A percentile compares a stretch with the other conserved stretches of the same genome.
phyloP scores from a whole-genome alignment of 148 eudicot genomes.

The Limonium bicolor region DNA sequence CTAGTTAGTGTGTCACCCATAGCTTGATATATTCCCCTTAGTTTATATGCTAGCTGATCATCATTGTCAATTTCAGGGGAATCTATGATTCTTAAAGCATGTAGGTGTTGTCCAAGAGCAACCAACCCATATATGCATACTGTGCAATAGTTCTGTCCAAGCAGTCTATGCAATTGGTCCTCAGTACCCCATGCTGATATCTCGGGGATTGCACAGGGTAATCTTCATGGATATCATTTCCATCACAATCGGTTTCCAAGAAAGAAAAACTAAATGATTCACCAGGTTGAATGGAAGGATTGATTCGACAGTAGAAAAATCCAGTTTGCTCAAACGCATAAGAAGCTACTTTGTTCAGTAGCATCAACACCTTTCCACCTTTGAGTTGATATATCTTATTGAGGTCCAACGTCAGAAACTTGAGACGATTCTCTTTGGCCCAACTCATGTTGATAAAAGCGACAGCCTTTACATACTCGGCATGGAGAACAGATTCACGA shows the following conservation, averaged over 20 bases:
- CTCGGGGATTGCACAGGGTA: slow-evolving; percentile 13
- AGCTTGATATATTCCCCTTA: slow-evolving; percentile 76
- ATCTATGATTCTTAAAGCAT: slow-evolving; percentile 53
- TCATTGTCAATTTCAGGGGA: slow-evolving; percentile 41
- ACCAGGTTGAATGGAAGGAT: slow-evolving; percentile 25
- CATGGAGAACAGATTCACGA: slow-evolving; percentile 86
- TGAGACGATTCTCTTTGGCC: slow-evolving; percentile 54
- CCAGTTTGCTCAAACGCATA: slow-evolving; percentile 71
- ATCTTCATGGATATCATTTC: slow-evolving; percentile 9
- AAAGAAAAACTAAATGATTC: slow-evolving; percentile 13
- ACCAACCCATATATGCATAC: slow-evolving; percentile 83
- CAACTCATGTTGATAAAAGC: slow-evolving; percentile 55
- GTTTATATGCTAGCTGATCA: slow-evolving; percentile 50
- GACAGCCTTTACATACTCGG: slow-evolving; percentile 83
- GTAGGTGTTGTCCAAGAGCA: slow-evolving; percentile 83
- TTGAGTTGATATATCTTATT: slow-evolving; percentile 65
- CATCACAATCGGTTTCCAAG: slow-evolving; percentile 8
- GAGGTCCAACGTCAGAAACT: slow-evolving; percentile 84
- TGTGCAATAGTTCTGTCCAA: slow-evolving; percentile 97
- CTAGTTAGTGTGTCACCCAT: slow-evolving; percentile 99
- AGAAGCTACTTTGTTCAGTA: slow-evolving; percentile 58
- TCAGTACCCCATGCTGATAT: slow-evolving; percentile 71
- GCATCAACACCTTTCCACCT: slow-evolving; percentile 49
- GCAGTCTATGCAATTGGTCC: slow-evolving; percentile 98
- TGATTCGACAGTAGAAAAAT: slow-evolving; percentile 48